Percentiles rank a stretch among this genome's conserved stretches.
Evolutionary conservation across 192 early-diverging fungal genomes (phyloP).

Genomic region (Rhizophagus prolifer): DNA sequence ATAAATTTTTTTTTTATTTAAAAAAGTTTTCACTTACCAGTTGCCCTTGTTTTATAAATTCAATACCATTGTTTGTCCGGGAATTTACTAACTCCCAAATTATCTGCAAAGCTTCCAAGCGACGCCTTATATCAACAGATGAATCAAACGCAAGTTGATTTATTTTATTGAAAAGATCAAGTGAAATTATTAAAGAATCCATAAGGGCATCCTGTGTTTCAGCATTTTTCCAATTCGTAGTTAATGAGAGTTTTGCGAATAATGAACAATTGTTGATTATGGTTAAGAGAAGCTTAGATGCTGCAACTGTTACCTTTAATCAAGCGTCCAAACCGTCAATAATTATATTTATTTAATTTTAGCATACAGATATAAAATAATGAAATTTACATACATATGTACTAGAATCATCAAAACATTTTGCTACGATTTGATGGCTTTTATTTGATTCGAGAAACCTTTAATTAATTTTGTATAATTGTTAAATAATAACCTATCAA

Average conservation of each 20-base stretch:
- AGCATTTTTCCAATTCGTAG: neutral
- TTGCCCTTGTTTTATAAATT: slow-evolving; percentile 41
- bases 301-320: slow-evolving; percentile 41
- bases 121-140: slow-evolving; percentile 29
- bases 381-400: slow-evolving; percentile 40
- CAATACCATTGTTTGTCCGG: slow-evolving; percentile 30
- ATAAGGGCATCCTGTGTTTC: slow-evolving; percentile 34
- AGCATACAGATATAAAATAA: neutral
- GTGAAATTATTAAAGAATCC: slow-evolving; percentile 35
- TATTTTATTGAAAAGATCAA: slow-evolving; percentile 41
- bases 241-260: slow-evolving; percentile 15
- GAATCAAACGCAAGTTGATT: slow-evolving; percentile 36
- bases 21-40: slow-evolving; percentile 33
- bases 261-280: slow-evolving; percentile 39
- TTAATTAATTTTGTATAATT: neutral
- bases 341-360: neutral
- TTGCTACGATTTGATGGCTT: slow-evolving; percentile 33
- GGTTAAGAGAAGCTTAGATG: slow-evolving; percentile 42
- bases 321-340: neutral
- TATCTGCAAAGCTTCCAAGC: slow-evolving; percentile 48
- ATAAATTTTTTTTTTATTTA: neutral
- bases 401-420: slow-evolving; percentile 45
- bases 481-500: neutral
- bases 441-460: slow-evolving; percentile 43
- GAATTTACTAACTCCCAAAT: slow-evolving; percentile 44